phyloP scores from a whole-genome alignment of 176 grass and related monocot species.

The Musa schizocarpa region DNA sequence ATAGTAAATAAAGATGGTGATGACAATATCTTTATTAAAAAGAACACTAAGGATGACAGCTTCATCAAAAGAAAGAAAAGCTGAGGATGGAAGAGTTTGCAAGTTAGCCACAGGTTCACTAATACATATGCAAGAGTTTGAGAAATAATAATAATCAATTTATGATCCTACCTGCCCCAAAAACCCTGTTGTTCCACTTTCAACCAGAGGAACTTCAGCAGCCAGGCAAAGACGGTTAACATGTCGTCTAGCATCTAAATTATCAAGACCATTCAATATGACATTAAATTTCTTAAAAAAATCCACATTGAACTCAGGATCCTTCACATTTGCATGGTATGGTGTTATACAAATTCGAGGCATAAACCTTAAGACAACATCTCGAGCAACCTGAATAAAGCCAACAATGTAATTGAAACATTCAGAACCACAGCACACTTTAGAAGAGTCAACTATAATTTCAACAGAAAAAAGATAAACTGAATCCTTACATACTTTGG shows the following conservation, averaged over 20 bases:
- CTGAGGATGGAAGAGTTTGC: neutral
- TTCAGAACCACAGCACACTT: neutral
- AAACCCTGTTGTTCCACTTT: conserved; percentile 98
- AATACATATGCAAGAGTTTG: too few species aligned
- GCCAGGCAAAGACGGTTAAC: conserved; percentile 97
- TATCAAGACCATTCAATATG: conserved; percentile 95
- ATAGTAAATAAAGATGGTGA: neutral
- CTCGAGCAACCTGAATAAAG: conserved; percentile 59
- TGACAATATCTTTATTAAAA: neutral
- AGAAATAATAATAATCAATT: neutral
- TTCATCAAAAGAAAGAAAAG: neutral
- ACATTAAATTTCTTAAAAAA: conserved; percentile 98
- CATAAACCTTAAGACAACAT: conserved; percentile 77
- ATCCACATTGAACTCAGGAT: conserved; percentile 69
- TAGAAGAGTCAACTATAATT: neutral
- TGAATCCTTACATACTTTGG: conserved; percentile 49
- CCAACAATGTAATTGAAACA: conserved; percentile 12
- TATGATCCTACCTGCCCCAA: conserved; percentile 68
- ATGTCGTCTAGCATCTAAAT: conserved; percentile 93
- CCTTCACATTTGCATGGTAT: conserved; percentile 91
- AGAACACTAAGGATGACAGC: neutral
- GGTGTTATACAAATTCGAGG: conserved; percentile 78
- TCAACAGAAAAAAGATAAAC: conserved; percentile 5
- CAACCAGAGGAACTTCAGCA: conserved; percentile 92
- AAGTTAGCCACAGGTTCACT: too few species aligned